phyloP scores from a whole-genome alignment of 306 rosid genomes.

The Spatholobus suberectus region DNA sequence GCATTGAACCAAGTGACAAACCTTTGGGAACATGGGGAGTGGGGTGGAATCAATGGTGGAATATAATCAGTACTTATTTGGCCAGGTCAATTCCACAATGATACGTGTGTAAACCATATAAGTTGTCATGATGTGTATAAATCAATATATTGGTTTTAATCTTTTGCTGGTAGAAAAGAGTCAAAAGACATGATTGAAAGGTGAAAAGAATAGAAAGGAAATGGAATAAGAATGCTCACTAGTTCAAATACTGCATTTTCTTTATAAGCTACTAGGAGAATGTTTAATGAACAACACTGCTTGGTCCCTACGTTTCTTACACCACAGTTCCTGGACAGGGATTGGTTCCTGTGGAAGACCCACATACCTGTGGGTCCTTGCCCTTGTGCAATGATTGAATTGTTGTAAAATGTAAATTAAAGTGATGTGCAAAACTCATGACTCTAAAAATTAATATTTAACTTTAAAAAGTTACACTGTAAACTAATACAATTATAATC shows the following conservation, averaged over 20 bases:
- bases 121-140: neutral
- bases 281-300: neutral
- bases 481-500: neutral
- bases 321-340: constrained; percentile 10
- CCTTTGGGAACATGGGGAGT: neutral
- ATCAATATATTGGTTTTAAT: neutral
- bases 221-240: constrained; percentile 5
- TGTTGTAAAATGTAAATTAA: neutral
- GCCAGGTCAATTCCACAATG: neutral
- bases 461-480: neutral
- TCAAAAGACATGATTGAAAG: neutral
- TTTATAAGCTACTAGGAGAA: neutral
- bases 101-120: neutral
- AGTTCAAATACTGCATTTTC: neutral
- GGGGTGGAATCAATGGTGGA: neutral
- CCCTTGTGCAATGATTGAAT: neutral
- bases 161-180: neutral
- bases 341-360: neutral
- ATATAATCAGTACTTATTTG: neutral
- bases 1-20: neutral
- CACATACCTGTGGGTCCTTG: neutral
- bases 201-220: neutral
- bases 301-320: neutral
- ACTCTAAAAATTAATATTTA: neutral
- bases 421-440: neutral